Evolutionary conservation across 2,329 filamentous ascomycete species (phyloP).

Genomic region (Monosporascus sp.): DNA sequence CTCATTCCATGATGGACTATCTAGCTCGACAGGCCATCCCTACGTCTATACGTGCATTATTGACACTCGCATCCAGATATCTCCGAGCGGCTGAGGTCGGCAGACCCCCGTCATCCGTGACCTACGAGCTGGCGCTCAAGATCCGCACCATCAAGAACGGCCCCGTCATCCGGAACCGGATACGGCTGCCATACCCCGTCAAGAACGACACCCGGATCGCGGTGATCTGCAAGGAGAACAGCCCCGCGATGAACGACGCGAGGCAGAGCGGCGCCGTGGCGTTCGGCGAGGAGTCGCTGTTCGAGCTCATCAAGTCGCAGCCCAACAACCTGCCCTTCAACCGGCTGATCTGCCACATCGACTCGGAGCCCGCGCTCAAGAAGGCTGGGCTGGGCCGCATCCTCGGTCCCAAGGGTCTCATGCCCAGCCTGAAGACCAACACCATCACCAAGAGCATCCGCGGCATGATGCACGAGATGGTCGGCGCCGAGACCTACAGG

Average conservation of each 20-base stretch:
- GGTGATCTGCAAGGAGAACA: slow-evolving; percentile 83
- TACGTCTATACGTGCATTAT: slow-evolving; percentile 8
- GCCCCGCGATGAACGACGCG: slow-evolving; percentile 68
- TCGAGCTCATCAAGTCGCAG: slow-evolving; percentile 65
- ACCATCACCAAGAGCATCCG: slow-evolving; percentile 82
- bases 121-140: slow-evolving; percentile 86
- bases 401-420: slow-evolving; percentile 82
- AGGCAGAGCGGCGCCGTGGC: slow-evolving; percentile 71
- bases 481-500: slow-evolving; percentile 80
- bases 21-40: neutral
- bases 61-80: slow-evolving; percentile 53
- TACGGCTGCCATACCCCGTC: slow-evolving; percentile 84
- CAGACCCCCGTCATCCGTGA: slow-evolving; percentile 62
- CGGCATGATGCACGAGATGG: slow-evolving; percentile 71
- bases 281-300: slow-evolving; percentile 81
- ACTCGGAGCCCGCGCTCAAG: slow-evolving; percentile 71
- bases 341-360: slow-evolving; percentile 76
- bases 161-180: slow-evolving; percentile 77
- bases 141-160: slow-evolving; percentile 81
- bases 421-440: slow-evolving; percentile 84
- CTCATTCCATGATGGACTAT: slow-evolving; percentile 14
- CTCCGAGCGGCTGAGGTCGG: slow-evolving; percentile 91
- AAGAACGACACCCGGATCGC: slow-evolving; percentile 84
- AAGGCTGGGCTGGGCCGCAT: slow-evolving; percentile 77
- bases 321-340: slow-evolving; percentile 80